Conservation (phyloP, 371 early-diverging fungal genomes). For the Mortierella polycephala region DNA sequence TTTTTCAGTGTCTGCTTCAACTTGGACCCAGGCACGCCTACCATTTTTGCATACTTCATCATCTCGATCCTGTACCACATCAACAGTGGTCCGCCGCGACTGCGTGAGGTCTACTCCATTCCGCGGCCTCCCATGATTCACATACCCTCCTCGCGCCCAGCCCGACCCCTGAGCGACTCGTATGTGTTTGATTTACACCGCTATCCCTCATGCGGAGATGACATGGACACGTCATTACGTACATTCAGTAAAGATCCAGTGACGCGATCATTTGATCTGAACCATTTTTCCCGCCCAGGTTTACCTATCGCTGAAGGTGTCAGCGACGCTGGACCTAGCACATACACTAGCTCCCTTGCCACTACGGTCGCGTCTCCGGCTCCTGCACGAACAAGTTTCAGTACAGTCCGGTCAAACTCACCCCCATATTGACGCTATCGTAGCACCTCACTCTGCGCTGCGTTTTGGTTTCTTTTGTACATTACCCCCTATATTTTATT, state of each 20-base stretch:
- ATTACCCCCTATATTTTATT: too few species aligned
- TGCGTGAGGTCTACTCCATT: conserved; percentile 24
- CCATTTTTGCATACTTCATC: conserved; percentile 50
- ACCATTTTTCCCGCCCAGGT: conserved; percentile 2
- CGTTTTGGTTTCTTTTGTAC: background rate
- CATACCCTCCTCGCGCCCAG: conserved; percentile 24
- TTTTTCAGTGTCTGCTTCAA: conserved; percentile 49
- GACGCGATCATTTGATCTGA: conserved; percentile 12
- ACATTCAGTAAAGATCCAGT: conserved; percentile 4
- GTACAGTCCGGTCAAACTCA: background rate
- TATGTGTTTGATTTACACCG: conserved; percentile 37
- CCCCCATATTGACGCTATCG: background rate
- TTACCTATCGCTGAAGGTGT: background rate
- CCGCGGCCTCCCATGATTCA: conserved; percentile 27
- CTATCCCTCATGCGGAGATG: conserved; percentile 1
- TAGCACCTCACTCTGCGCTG: background rate
- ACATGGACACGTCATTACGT: conserved; percentile 3
- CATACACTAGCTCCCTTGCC: background rate
- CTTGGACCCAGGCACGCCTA: conserved; percentile 51
- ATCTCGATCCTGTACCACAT: conserved; percentile 44
- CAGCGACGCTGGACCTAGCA: conserved; percentile 3
- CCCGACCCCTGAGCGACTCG: conserved; percentile 33
- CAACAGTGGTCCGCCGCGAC: conserved; percentile 22
- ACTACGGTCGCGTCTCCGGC: background rate
- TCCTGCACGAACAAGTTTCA: background rate